phyloP scores from a whole-genome alignment of 345 rosid species.

The Atalantia buxifolia region DNA sequence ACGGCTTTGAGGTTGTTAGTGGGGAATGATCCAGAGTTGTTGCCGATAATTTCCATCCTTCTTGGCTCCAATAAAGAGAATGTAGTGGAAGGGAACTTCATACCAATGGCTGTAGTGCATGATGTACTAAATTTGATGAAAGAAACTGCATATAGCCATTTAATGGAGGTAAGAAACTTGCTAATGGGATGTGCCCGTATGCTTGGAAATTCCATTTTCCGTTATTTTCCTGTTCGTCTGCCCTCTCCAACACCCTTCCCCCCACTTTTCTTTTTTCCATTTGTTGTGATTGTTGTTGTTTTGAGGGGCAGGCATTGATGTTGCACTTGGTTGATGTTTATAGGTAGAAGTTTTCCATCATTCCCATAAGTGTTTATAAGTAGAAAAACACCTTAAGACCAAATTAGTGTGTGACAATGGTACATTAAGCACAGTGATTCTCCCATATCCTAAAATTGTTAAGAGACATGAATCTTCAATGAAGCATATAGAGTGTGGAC shows the following conservation, averaged over 20 bases:
- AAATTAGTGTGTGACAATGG: not conserved
- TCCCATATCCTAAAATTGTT: not conserved
- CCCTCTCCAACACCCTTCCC: too few relatives aligned
- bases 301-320: not conserved
- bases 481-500: not conserved
- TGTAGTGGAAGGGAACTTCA: constrained; percentile 36
- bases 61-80: constrained; percentile 52
- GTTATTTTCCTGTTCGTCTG: too few relatives aligned
- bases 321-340: not conserved
- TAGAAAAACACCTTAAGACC: not conserved
- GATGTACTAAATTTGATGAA: constrained; percentile 50
- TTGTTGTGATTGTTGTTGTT: not conserved
- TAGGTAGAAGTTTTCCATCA: not conserved
- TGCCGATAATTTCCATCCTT: constrained; percentile 59
- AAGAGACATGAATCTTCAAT: not conserved
- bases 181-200: not conserved
- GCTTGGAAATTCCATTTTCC: not conserved
- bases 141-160: constrained; percentile 84
- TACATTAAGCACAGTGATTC: not conserved
- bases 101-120: constrained; percentile 33
- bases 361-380: not conserved
- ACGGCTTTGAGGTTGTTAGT: constrained; percentile 67
- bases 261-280: not conserved
- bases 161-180: constrained; percentile 69
- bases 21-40: constrained; percentile 59